phyloP scores from a whole-genome alignment of 768 basidiomycete genomes.

The Rhizopogon vesiculosus region DNA sequence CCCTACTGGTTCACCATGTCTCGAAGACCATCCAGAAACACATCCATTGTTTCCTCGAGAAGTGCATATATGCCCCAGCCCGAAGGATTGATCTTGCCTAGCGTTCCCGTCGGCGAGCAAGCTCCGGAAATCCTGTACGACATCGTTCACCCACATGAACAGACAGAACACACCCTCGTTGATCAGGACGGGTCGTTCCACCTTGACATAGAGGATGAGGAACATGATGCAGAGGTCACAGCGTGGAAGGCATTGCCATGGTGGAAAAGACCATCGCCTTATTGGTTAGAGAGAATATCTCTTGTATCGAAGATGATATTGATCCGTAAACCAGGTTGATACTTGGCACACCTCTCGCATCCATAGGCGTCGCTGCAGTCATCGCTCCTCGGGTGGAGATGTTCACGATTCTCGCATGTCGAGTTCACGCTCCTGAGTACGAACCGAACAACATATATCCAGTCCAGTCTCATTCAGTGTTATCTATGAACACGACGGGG shows the following conservation, averaged over 20 bases:
- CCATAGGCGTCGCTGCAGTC: conserved; percentile 51
- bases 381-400: conserved; percentile 71
- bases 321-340: conserved; percentile 47
- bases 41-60: conserved; percentile 15
- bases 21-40: conserved; percentile 12
- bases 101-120: conserved; percentile 42
- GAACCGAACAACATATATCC: background rate
- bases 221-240: conserved; percentile 22
- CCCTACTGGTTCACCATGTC: conserved; percentile 11
- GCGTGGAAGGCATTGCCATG: conserved; percentile 45
- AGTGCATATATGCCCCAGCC: conserved; percentile 17
- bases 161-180: conserved; percentile 32
- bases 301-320: no score
- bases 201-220: conserved; percentile 20
- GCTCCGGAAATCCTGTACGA: conserved; percentile 43
- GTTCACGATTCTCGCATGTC: conserved; percentile 67
- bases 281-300: conserved; percentile 50
- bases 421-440: conserved; percentile 58
- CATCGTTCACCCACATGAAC: conserved; percentile 35
- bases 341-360: conserved; percentile 44
- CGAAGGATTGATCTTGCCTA: conserved; percentile 38
- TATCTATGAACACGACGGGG: background rate
- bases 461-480: background rate
- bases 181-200: conserved; percentile 6
- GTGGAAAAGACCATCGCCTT: conserved; percentile 71